Evolutionary conservation across 768 basidiomycete species (phyloP).

Genomic region (Sutorius australiensis): DNA sequence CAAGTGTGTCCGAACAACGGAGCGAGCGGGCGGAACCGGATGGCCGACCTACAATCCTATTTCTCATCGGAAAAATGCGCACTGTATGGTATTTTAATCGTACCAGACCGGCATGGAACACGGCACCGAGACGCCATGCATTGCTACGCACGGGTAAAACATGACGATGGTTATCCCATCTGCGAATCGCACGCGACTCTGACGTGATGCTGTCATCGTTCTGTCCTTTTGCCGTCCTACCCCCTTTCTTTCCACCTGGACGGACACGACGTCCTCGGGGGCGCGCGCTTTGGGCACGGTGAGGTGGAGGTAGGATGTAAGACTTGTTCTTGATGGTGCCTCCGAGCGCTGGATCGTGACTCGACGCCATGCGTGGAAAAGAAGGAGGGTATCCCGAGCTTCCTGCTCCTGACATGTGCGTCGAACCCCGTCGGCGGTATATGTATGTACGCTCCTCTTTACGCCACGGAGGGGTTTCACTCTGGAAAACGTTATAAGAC

Average conservation of each 20-base stretch:
- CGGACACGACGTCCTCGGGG: neutral
- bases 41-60: neutral
- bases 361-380: neutral
- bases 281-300: neutral
- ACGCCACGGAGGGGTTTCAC: no score
- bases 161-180: neutral
- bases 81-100: neutral
- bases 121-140: neutral
- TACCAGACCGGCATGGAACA: neutral
- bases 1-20: neutral
- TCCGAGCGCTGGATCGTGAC: neutral
- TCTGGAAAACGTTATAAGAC: constrained; percentile 7
- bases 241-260: neutral
- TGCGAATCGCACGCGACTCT: constrained; percentile 15
- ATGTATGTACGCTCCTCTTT: neutral
- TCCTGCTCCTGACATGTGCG: constrained; percentile 6
- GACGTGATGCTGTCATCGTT: neutral
- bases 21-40: neutral
- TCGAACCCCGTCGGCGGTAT: constrained; percentile 7
- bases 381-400: constrained; percentile 9
- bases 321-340: neutral
- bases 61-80: neutral
- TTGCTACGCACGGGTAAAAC: neutral
- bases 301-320: neutral
- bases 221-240: neutral